phyloP scores from a whole-genome alignment of 1,284 basidiomycete species.

The Filobasidium uniguttulatum region DNA sequence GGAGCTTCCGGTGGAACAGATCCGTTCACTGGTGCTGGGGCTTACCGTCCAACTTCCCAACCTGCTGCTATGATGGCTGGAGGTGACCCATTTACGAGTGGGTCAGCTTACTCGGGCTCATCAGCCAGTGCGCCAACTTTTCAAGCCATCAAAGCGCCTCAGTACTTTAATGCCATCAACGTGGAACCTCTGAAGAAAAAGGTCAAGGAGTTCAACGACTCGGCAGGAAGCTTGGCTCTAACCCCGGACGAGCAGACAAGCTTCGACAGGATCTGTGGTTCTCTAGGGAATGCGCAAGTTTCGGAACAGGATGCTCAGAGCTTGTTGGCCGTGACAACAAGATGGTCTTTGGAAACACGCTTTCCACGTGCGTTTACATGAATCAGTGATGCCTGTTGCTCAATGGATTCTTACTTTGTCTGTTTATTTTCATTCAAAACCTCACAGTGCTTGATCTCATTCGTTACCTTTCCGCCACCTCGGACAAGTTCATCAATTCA shows the following conservation, averaged over 20 bases:
- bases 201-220: constrained; percentile 54
- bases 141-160: constrained; percentile 38
- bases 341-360: constrained; percentile 65
- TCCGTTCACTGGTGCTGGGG: constrained; percentile 71
- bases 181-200: constrained; percentile 74
- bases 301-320: constrained; percentile 48
- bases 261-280: constrained; percentile 53
- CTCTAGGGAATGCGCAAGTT: constrained; percentile 47
- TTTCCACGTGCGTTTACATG: constrained; percentile 59
- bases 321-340: constrained; percentile 51
- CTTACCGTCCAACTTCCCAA: constrained; percentile 37
- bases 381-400: neutral
- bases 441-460: constrained; percentile 78
- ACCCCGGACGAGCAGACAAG: constrained; percentile 46
- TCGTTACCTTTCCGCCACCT: constrained; percentile 59
- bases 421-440: no score
- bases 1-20: constrained; percentile 38
- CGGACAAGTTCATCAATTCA: constrained; percentile 41
- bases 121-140: constrained; percentile 22
- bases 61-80: neutral
- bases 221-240: constrained; percentile 45
- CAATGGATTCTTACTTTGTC: neutral
- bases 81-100: constrained; percentile 11
- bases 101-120: constrained; percentile 8
- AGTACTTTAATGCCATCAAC: constrained; percentile 77